phyloP scores from a whole-genome alignment of 2,329 filamentous ascomycete genomes.

The Diatrype stigma region DNA sequence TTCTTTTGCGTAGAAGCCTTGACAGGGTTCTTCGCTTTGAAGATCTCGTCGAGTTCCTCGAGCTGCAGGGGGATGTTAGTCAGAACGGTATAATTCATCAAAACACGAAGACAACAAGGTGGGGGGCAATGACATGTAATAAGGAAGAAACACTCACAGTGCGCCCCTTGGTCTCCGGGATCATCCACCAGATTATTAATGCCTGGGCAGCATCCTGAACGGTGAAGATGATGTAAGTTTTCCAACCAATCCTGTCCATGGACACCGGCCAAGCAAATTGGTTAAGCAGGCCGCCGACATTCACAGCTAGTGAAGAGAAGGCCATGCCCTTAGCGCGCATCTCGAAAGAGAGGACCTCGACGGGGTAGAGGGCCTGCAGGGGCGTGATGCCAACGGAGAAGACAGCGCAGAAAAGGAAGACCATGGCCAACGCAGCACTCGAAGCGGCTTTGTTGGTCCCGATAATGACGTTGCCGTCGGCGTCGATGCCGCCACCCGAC shows the following conservation, averaged over 20 bases:
- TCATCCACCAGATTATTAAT: conserved; percentile 41
- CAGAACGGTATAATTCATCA: no score
- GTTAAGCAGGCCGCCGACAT: conserved; percentile 39
- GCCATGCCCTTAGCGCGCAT: conserved; percentile 47
- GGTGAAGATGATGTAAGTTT: conserved; percentile 47
- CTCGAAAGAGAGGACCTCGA: conserved; percentile 43
- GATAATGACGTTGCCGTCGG: conserved; percentile 17
- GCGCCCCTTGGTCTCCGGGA: conserved; percentile 43
- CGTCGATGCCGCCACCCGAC: conserved; percentile 25
- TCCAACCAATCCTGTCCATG: conserved; percentile 44
- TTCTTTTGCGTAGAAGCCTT: conserved; percentile 36
- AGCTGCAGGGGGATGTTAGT: no score
- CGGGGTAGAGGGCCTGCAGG: conserved; percentile 40
- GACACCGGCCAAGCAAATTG: conserved; percentile 40
- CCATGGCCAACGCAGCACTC: conserved; percentile 45
- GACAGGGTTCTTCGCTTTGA: conserved; percentile 33
- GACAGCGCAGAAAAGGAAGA: conserved; percentile 51
- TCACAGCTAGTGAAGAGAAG: conserved; percentile 38
- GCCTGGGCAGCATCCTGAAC: conserved; percentile 36
- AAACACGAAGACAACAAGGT: no score
- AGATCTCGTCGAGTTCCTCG: conserved; percentile 46
- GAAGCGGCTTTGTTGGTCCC: conserved; percentile 34
- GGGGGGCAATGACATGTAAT: no score
- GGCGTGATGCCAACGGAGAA: conserved; percentile 37
- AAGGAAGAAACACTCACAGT: conserved; percentile 25